A percentile compares a stretch with the other conserved stretches of the same genome.
These are phyloP conservation scores for Trypethelium eluteriae DNA, from an alignment of 495 filamentous ascomycete species.

Conservation along the genomic window DNA sequence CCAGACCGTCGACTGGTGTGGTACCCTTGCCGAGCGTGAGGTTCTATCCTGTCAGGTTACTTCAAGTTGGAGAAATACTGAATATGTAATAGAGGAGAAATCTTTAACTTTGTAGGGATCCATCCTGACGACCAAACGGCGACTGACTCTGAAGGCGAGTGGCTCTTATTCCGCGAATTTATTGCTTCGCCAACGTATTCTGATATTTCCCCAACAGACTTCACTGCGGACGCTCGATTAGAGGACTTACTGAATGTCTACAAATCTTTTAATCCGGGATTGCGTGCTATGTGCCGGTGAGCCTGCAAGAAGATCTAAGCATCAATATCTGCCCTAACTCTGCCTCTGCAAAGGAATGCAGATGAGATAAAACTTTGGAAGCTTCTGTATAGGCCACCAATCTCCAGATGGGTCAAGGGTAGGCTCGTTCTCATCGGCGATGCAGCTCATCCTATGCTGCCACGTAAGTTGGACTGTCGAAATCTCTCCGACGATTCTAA, in stretches of 20 bases:
- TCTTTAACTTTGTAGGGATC: conserved; percentile 43
- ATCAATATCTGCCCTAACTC: too few relatives aligned
- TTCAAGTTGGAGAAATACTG: conserved; percentile 6
- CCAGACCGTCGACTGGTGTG: conserved; percentile 35
- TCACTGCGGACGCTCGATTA: conserved; percentile 14
- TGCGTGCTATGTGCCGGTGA: not conserved
- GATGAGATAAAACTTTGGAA: conserved; percentile 8
- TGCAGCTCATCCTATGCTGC: conserved; percentile 9
- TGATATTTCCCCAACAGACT: conserved; percentile 15
- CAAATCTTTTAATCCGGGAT: conserved; percentile 15
- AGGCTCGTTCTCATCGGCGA: conserved; percentile 15
- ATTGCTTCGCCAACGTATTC: not conserved
- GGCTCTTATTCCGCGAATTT: not conserved
- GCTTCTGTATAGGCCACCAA: conserved; percentile 12
- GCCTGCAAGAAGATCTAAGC: not conserved
- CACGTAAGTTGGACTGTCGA: not conserved
- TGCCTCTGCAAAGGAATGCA: not conserved
- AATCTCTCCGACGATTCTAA: not conserved
- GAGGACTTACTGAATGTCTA: conserved; percentile 15
- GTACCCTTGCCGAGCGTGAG: conserved; percentile 40
- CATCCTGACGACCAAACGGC: conserved; percentile 28
- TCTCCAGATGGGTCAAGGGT: conserved; percentile 11
- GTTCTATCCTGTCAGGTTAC: conserved; percentile 2
- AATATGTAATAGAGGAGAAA: conserved; percentile 28
- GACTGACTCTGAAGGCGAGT: not conserved